Conservation (phyloP, 768 basidiomycete genomes). For the Suillus fuscotomentosus region DNA sequence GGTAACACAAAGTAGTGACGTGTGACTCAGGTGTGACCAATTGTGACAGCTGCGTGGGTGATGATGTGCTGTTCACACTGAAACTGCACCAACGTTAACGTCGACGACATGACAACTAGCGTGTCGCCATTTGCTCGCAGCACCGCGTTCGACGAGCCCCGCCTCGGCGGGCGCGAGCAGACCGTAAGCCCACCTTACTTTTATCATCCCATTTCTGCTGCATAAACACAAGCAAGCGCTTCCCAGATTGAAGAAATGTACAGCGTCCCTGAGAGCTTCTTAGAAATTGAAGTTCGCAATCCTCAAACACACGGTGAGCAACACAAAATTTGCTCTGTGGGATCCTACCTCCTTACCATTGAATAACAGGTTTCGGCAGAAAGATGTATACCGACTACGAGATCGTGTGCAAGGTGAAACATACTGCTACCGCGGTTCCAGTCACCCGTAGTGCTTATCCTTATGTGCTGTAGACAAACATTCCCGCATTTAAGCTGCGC, state of each 20-base stretch:
- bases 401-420: constrained; percentile 87
- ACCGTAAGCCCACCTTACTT: constrained; percentile 39
- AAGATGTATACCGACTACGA: constrained; percentile 99
- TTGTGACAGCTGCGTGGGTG: neutral
- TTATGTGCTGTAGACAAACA: constrained; percentile 92
- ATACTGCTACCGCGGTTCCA: constrained; percentile 5
- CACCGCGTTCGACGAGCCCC: constrained; percentile 52
- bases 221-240: constrained; percentile 33
- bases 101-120: constrained; percentile 23
- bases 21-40: neutral
- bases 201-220: constrained; percentile 14
- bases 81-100: constrained; percentile 12
- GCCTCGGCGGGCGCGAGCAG: constrained; percentile 51
- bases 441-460: neutral
- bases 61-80: neutral
- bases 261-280: constrained; percentile 91
- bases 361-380: constrained; percentile 77
- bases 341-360: neutral
- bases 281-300: constrained; percentile 96
- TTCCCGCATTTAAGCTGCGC: constrained; percentile 97
- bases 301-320: constrained; percentile 89
- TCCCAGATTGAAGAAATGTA: constrained; percentile 97
- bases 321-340: neutral
- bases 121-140: constrained; percentile 65
- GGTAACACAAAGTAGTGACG: neutral